A percentile compares a stretch with the other conserved stretches of the same genome.
Conservation (phyloP, 257 asterid species). For the Nyctanthes arbortristis region DNA sequence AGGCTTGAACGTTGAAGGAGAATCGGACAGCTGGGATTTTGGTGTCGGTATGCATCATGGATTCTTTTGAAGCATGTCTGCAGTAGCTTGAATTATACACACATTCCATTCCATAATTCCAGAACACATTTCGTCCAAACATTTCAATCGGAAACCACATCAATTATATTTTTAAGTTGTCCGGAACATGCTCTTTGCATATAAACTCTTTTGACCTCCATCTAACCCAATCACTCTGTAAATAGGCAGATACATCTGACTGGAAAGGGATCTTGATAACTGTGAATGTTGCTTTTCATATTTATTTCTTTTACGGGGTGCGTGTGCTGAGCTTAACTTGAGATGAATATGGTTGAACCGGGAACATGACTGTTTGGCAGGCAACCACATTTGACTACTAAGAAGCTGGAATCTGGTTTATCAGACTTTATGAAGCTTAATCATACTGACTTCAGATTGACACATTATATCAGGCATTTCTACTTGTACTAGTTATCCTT, state of each 20-base stretch:
- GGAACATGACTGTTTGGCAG: not conserved
- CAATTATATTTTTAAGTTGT: no score
- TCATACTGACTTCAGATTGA: not conserved
- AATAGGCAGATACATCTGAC: not conserved
- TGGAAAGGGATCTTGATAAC: not conserved
- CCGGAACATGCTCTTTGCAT: no score
- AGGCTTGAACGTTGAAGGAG: constrained; percentile 95
- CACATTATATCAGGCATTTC: not conserved
- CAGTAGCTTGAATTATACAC: no score
- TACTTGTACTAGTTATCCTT: not conserved
- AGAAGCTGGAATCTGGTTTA: not conserved
- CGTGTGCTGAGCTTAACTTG: not conserved
- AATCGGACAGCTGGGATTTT: constrained; percentile 98
- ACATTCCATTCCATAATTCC: no score
- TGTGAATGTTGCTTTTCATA: not conserved
- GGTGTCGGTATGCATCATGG: constrained; percentile 69
- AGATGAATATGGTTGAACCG: not conserved
- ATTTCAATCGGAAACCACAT: no score
- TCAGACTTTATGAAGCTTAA: not conserved
- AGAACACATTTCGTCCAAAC: no score
- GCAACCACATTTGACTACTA: no score
- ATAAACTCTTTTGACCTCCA: not conserved
- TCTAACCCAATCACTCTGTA: constrained; percentile 4
- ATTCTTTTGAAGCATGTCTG: no score
- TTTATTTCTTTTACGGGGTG: not conserved